Evolutionary conservation across 2,329 filamentous ascomycete genomes (phyloP), one percentile per base, ranked within the genome.

Genomic region (Chalara sp.): DNA sequence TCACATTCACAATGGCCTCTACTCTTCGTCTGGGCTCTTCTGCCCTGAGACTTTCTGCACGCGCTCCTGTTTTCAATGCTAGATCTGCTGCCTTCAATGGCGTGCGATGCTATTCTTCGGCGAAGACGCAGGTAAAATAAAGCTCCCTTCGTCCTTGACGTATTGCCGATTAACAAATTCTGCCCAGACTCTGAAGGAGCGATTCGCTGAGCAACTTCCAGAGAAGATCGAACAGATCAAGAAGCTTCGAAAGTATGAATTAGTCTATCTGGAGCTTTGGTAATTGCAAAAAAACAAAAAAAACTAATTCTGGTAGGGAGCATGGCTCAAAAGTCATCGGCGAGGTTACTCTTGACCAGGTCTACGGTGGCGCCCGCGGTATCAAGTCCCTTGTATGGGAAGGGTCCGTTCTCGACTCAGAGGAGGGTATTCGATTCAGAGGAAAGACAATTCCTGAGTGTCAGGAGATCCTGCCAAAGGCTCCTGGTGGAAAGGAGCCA

Each of bases 301-400:
- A 54, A 57, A 65, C 60, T 63, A 42, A 61, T 54, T 59, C 61
- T 48, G 43, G 29, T 63, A 95, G 90, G 77, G 92, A 96, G 70
- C 83, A 95, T 72, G 93, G 93, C 71, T 88, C 80, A 80, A 97
- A 92, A 79, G 89, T 97, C 67, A 71, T 99, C 63, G 92, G 93
- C 72, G 89, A 97, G 82, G 89, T 99, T 71, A 99, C 93, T 56
- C 88, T 99, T 61, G 93, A 97, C 80, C 93, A 99, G 79, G 93
- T 96, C 70, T 99, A 97, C 73, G 93, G 93, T 72, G 93, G 93
- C 84, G 93, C 93, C 68, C 92, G 93, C 79, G 92, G 93, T 68
- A 95, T 99, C 78, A 99, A 97, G 84, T 86, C 86, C 64, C 86
- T 99, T 56, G 93, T 99, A 66, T 99, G 93, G 93, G 93, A 99